A percentile compares a stretch with the other conserved stretches of the same genome.
These are phyloP conservation scores for Ceratocystis destructans DNA, from an alignment of 2,329 filamentous ascomycete genomes.

Conservation along the genomic window DNA sequence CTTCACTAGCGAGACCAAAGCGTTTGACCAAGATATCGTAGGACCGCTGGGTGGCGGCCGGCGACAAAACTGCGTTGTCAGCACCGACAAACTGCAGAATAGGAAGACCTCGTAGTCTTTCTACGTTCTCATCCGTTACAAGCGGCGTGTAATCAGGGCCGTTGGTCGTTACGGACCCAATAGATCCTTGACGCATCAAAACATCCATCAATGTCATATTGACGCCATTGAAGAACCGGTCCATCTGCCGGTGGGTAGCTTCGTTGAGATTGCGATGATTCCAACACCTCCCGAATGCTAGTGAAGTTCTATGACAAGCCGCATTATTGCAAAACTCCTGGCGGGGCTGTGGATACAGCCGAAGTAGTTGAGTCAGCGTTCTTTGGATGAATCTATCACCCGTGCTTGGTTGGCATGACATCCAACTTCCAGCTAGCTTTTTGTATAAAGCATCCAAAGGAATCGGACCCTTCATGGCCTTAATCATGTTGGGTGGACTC, in stretches of 20 bases:
- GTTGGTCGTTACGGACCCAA: slow-evolving; percentile 40
- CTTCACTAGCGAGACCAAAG: slow-evolving; percentile 31
- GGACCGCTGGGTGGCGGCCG: slow-evolving; percentile 38
- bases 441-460: slow-evolving; percentile 38
- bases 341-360: slow-evolving; percentile 41
- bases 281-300: slow-evolving; percentile 50
- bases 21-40: slow-evolving; percentile 39
- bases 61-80: slow-evolving; percentile 43
- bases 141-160: slow-evolving; percentile 35
- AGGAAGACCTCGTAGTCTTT: slow-evolving; percentile 37
- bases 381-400: slow-evolving; percentile 38
- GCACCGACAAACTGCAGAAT: slow-evolving; percentile 42
- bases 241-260: slow-evolving; percentile 48
- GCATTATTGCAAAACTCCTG: slow-evolving; percentile 48
- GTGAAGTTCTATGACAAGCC: slow-evolving; percentile 44
- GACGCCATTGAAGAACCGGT: slow-evolving; percentile 48
- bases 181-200: slow-evolving; percentile 42
- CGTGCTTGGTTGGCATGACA: slow-evolving; percentile 36
- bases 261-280: slow-evolving; percentile 52
- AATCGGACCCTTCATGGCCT: slow-evolving; percentile 36
- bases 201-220: slow-evolving; percentile 44
- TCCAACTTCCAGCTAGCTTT: slow-evolving; percentile 39
- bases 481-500: slow-evolving; percentile 41
- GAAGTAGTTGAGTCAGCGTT: slow-evolving; percentile 40
- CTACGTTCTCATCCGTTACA: slow-evolving; percentile 37